These are phyloP conservation scores for Prunus kanzakura DNA, from an alignment of 306 rosid genomes.

Conservation along the genomic window DNA sequence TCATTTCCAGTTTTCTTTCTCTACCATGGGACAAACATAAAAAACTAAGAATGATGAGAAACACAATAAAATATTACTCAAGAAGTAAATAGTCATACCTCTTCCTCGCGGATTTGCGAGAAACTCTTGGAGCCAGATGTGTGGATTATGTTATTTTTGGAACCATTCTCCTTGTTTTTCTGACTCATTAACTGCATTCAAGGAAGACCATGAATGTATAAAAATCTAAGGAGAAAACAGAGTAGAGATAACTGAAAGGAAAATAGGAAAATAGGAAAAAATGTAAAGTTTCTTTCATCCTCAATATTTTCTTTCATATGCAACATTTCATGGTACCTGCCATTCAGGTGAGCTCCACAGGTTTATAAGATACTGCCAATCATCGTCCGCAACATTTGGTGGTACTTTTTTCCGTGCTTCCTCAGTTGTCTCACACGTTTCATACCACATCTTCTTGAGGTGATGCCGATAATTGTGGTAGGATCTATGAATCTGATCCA, in stretches of 20 bases:
- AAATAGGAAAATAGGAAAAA: background rate
- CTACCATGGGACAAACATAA: background rate
- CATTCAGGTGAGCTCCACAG: constrained; percentile 12
- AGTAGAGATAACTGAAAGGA: background rate
- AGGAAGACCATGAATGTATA: background rate
- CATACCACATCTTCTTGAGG: background rate
- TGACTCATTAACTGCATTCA: background rate
- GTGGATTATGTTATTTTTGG: background rate
- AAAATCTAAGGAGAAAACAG: background rate
- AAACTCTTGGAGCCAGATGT: constrained; percentile 4
- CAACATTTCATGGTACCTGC: constrained; percentile 5
- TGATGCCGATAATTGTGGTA: constrained; percentile 11
- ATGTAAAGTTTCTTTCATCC: background rate
- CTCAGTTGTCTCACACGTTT: constrained; percentile 6
- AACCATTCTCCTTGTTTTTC: constrained; percentile 1
- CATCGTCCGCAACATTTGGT: constrained; percentile 5
- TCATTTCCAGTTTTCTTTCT: constrained; percentile 1
- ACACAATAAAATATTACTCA: background rate
- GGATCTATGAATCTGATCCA: constrained; percentile 10
- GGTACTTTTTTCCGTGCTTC: constrained; percentile 1
- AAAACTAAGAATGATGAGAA: background rate
- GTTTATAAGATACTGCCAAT: constrained; percentile 15
- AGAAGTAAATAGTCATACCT: background rate
- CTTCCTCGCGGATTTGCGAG: background rate
- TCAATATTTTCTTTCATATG: background rate